These are phyloP conservation scores for Keqinozyma sinolaborantium DNA, from an alignment of 1,139 yeast species.

Conservation along the genomic window DNA sequence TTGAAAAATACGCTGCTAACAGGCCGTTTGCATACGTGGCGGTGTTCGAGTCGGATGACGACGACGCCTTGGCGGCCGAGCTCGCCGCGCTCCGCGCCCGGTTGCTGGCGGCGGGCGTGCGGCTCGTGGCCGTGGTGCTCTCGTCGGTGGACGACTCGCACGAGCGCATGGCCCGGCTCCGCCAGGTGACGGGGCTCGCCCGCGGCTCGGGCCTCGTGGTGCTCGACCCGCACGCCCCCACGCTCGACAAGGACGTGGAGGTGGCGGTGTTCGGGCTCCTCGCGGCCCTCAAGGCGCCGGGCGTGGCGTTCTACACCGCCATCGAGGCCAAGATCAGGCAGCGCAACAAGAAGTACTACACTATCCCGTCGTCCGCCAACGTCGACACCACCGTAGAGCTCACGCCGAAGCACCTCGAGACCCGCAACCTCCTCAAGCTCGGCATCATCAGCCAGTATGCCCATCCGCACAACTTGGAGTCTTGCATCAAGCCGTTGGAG, in stretches of 20 bases:
- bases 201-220: slow-evolving; percentile 27
- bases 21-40: slow-evolving; percentile 35
- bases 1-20: slow-evolving; percentile 26
- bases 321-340: slow-evolving; percentile 33
- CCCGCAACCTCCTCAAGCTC: slow-evolving; percentile 37
- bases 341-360: slow-evolving; percentile 35
- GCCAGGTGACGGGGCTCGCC: slow-evolving; percentile 29
- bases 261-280: slow-evolving; percentile 25
- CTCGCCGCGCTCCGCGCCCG: slow-evolving; percentile 16
- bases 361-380: slow-evolving; percentile 23
- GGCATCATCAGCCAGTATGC: slow-evolving; percentile 31
- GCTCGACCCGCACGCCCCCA: slow-evolving; percentile 12
- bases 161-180: slow-evolving; percentile 19
- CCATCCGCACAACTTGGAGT: slow-evolving; percentile 33
- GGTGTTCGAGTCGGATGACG: slow-evolving; percentile 14
- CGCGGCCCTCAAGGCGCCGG: slow-evolving; percentile 25
- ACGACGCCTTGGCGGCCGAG: slow-evolving; percentile 14
- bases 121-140: slow-evolving; percentile 27
- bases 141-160: slow-evolving; percentile 12
- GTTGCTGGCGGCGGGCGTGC: slow-evolving; percentile 17
- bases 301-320: slow-evolving; percentile 31
- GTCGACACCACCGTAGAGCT: slow-evolving; percentile 29
- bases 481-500: slow-evolving; percentile 27
- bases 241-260: slow-evolving; percentile 25
- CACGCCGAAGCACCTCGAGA: slow-evolving; percentile 37